Base-by-base conservation (phyloP, 2,329 filamentous ascomycete genomes). In the Trichoderma semiorbis region DNA sequence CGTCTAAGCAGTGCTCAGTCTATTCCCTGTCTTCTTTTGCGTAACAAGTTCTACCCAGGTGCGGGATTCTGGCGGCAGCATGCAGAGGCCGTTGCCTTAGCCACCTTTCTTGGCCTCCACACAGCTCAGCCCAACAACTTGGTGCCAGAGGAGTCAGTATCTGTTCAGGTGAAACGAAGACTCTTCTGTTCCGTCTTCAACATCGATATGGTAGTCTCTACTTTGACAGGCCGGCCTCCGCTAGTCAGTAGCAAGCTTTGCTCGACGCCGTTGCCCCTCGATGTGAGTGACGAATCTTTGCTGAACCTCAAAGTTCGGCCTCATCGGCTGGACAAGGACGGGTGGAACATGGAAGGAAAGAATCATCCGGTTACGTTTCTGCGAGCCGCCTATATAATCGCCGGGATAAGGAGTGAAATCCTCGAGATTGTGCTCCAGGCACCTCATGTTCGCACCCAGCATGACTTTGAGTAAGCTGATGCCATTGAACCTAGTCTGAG, bases 81-180 rank as follows among this genome's bases (percentile, higher is more conserved):
- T 57, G 72, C 69, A 12, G 72, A 73, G 6, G 50, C 55, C 12
- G 30, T 69, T 11, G 58, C 69, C 18, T 18, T 73, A 58, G 34
- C 63, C n/a, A 73, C 72, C 12, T 73, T 72, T n/a, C 72, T 73
- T 3, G 72, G 72, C n/a, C 58, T 73, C 26, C 72, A 73, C 47
- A 62, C 67, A 10, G 18, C 67, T 30, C 39, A 65, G 1, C 36
- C 61, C 6, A 34, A 57, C 10, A 30, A 26, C 7, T 32, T 57
- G 3, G 8, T 43, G 8, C 32, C 55, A 10, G 72, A 73, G 21
- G 62, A 21, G 18, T 60, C 63, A 4, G 21, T 73, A 36, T 36
- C 69, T 14, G 65, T 68, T 14, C 72, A 73, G 55, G 50, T 60
- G 1, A 72, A 69, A 26, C 63, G 70, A 8, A 66, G 70, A 32